Evolutionary conservation across 2,329 filamentous ascomycete genomes (phyloP).

Genomic region (Diaporthe eres): DNA sequence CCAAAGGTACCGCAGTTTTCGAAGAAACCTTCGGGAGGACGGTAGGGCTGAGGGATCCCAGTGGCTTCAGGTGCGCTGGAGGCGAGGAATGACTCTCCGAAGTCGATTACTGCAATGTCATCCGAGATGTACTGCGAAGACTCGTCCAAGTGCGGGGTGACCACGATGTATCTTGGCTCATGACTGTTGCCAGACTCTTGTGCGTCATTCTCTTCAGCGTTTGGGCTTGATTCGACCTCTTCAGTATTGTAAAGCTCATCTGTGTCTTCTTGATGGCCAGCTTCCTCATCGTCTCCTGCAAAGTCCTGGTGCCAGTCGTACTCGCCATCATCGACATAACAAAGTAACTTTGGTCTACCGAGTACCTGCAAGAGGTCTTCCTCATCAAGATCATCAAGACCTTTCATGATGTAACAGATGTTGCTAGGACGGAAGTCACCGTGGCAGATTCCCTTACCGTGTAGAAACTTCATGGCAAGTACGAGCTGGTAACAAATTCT

Average conservation of each 20-base stretch:
- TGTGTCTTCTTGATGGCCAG: neutral
- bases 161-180: neutral
- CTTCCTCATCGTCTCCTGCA: neutral
- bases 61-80: neutral
- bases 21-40: neutral
- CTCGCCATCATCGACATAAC: constrained; percentile 1
- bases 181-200: neutral
- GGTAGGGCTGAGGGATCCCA: neutral
- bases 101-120: constrained; percentile 11
- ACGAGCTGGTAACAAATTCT: constrained; percentile 8
- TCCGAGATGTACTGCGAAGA: neutral
- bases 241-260: neutral
- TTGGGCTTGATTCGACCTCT: neutral
- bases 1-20: neutral
- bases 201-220: neutral
- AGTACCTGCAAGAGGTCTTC: neutral
- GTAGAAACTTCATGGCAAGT: constrained; percentile 11
- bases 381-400: neutral
- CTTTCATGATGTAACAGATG: neutral
- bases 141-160: neutral
- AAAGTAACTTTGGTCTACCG: neutral
- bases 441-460: neutral
- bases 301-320: constrained; percentile 5
- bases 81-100: neutral
- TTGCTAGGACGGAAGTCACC: constrained; percentile 7